Conservation (phyloP, 331 rosid genomes). For the Rosa hybrid region DNA sequence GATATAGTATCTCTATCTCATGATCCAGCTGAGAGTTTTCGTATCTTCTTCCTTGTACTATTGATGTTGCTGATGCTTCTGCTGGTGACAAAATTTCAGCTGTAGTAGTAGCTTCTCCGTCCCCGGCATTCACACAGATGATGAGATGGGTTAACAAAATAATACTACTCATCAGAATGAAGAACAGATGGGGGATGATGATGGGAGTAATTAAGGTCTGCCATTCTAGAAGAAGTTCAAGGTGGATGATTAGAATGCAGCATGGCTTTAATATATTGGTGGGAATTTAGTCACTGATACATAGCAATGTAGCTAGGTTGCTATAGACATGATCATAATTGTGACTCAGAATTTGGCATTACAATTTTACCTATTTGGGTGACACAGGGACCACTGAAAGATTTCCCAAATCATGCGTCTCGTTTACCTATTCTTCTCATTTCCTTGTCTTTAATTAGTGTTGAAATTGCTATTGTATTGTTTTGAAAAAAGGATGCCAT, state of each 20-base stretch:
- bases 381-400: neutral
- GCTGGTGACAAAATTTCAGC: neutral
- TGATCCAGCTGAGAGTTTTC: too few species aligned
- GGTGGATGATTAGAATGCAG: neutral
- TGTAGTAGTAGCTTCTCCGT: neutral
- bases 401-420: neutral
- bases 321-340: neutral
- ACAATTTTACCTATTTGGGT: neutral
- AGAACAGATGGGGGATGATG: neutral
- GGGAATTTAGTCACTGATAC: neutral
- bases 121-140: neutral
- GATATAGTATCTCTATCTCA: too few species aligned
- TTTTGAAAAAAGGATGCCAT: neutral
- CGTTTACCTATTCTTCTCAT: neutral
- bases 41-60: too few species aligned
- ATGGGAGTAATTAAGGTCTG: neutral
- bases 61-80: neutral
- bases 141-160: neutral
- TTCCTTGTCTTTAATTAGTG: neutral
- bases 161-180: neutral
- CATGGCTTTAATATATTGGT: neutral
- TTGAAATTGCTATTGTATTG: neutral
- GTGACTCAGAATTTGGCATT: neutral
- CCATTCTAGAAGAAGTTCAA: neutral
- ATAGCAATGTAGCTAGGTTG: neutral